These are phyloP conservation scores for Fomes fomentarius DNA, from an alignment of 1,284 basidiomycete genomes.

Conservation along the genomic window DNA sequence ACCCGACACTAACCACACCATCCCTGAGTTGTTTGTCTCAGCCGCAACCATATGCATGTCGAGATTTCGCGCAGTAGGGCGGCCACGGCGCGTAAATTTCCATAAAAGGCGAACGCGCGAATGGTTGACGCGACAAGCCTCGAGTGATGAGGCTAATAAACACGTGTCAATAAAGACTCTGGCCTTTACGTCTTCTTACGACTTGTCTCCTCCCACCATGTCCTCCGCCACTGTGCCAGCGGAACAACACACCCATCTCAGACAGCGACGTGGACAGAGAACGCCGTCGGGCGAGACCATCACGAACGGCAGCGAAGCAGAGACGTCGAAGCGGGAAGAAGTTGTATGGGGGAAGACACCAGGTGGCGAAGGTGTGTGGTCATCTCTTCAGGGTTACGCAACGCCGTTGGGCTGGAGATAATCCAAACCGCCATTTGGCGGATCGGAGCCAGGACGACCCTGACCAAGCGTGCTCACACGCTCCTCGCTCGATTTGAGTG, in stretches of 20 bases:
- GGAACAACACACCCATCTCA: conserved; percentile 18
- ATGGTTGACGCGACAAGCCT: conserved; percentile 3
- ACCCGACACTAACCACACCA: too few species aligned
- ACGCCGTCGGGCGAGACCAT: conserved; percentile 12
- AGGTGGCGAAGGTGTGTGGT: conserved; percentile 70
- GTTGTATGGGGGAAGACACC: conserved; percentile 90
- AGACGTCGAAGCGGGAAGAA: conserved; percentile 46
- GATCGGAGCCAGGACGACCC: not conserved
- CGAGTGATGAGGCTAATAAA: conserved; percentile 1
- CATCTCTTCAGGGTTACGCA: not conserved
- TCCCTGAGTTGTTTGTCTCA: too few species aligned
- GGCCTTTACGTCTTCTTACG: conserved; percentile 20
- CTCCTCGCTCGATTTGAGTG: not conserved
- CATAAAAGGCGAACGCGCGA: not conserved
- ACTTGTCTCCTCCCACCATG: conserved; percentile 12
- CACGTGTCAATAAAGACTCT: conserved; percentile 6
- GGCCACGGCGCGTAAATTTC: not conserved
- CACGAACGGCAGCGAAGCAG: conserved; percentile 12
- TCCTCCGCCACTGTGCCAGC: conserved; percentile 7
- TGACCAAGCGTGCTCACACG: not conserved
- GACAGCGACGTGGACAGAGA: conserved; percentile 23
- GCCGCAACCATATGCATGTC: too few species aligned
- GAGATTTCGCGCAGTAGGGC: too few species aligned
- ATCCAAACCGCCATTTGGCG: not conserved
- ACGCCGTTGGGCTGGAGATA: not conserved